Conservation (phyloP, 306 rosid genomes). For the Pterocarpus macrocarpus region DNA sequence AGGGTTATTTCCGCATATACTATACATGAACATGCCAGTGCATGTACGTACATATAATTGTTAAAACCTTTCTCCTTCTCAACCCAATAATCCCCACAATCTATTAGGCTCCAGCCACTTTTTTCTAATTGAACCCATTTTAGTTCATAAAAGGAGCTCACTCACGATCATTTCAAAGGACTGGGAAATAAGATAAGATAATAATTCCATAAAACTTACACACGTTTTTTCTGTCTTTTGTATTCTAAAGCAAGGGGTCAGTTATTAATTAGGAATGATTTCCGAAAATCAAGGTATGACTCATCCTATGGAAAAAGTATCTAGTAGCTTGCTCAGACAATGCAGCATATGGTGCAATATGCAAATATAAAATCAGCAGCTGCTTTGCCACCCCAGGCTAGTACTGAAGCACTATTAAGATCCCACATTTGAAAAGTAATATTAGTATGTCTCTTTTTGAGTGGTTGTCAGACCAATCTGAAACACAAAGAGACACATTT, state of each 20-base stretch:
- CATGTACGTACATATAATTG: too few relatives aligned
- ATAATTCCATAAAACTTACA: not conserved
- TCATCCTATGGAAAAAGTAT: slow-evolving; percentile 24
- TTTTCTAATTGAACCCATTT: too few relatives aligned
- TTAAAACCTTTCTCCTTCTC: too few relatives aligned
- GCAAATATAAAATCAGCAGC: slow-evolving; percentile 27
- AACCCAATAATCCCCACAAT: too few relatives aligned
- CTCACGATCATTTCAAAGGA: too few relatives aligned
- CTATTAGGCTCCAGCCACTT: too few relatives aligned
- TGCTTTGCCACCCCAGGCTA: slow-evolving; percentile 30
- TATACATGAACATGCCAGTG: too few relatives aligned
- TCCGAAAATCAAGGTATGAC: slow-evolving; percentile 37
- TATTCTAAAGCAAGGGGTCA: not conserved
- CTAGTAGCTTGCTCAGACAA: not conserved
- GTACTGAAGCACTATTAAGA: slow-evolving; percentile 36
- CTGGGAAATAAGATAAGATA: not conserved
- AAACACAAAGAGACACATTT: slow-evolving; percentile 40
- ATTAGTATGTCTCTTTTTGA: slow-evolving; percentile 34
- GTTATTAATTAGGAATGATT: slow-evolving; percentile 5
- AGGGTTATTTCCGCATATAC: too few relatives aligned
- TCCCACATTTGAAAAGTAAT: slow-evolving; percentile 19
- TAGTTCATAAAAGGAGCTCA: too few relatives aligned
- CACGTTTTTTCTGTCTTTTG: not conserved
- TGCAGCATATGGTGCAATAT: slow-evolving; percentile 19
- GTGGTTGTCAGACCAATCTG: slow-evolving; percentile 48